These are phyloP conservation scores for Sugiyamaella floridensis DNA, from an alignment of 805 yeast genomes.

Conservation along the genomic window DNA sequence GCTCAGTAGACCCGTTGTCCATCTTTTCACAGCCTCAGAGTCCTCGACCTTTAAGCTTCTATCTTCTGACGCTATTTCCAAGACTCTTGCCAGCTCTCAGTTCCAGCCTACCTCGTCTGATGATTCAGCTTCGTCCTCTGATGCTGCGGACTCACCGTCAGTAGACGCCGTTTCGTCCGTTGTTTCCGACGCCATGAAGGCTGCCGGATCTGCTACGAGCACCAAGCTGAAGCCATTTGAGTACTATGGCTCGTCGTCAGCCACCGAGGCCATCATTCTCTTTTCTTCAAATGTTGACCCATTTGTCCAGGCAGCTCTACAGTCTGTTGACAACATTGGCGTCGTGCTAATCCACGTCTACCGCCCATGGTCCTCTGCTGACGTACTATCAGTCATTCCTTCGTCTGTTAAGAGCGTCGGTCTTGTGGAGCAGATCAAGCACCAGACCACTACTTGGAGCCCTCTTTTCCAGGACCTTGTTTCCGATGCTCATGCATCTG, in stretches of 20 bases:
- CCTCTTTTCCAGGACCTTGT: constrained; percentile 74
- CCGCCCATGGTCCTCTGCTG: constrained; percentile 63
- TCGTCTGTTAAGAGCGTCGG: constrained; percentile 48
- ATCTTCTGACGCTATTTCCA: not conserved
- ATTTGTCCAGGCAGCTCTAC: constrained; percentile 36
- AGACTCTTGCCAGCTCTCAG: not conserved
- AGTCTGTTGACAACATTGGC: constrained; percentile 35
- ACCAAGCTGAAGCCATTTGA: constrained; percentile 37
- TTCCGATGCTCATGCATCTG: constrained; percentile 38
- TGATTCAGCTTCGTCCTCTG: constrained; percentile 5
- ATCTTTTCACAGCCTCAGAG: constrained; percentile 43
- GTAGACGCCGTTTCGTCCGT: constrained; percentile 15
- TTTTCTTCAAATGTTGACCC: constrained; percentile 52
- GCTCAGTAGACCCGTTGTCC: constrained; percentile 54
- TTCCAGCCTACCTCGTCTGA: not conserved
- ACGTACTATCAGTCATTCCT: constrained; percentile 48
- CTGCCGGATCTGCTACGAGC: constrained; percentile 4
- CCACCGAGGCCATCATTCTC: constrained; percentile 49
- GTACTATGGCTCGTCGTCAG: constrained; percentile 35
- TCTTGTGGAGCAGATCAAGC: constrained; percentile 59
- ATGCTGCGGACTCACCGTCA: constrained; percentile 16
- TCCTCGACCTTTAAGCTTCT: constrained; percentile 7
- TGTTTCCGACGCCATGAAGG: constrained; percentile 6
- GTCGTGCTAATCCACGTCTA: constrained; percentile 55
- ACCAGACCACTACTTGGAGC: constrained; percentile 43